Evolutionary conservation across 768 basidiomycete genomes (phyloP).

Genomic region (Tremella yokohamensis): DNA sequence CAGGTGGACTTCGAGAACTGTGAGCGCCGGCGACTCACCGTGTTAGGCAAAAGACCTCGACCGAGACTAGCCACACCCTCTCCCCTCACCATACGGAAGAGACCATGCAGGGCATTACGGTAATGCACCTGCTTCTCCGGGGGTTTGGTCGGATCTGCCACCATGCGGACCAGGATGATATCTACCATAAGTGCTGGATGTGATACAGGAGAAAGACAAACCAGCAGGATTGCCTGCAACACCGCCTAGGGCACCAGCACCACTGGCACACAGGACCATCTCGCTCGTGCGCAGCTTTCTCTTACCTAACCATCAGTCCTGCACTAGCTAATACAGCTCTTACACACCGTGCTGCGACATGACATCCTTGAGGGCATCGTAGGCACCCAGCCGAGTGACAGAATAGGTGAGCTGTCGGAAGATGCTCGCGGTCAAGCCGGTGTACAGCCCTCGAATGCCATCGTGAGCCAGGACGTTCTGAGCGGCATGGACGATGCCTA

Average conservation of each 20-base stretch:
- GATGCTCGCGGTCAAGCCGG: slow-evolving; percentile 45
- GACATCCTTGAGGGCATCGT: slow-evolving; percentile 41
- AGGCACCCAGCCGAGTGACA: slow-evolving; percentile 46
- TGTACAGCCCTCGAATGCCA: slow-evolving; percentile 46
- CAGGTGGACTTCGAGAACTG: not conserved
- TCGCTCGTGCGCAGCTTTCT: slow-evolving; percentile 19
- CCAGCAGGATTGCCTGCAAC: slow-evolving; percentile 47
- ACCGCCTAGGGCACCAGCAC: slow-evolving; percentile 47
- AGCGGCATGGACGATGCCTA: slow-evolving; percentile 29
- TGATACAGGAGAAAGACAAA: slow-evolving; percentile 10
- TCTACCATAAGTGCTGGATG: not conserved
- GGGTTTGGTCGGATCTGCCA: slow-evolving; percentile 45
- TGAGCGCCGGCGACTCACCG: slow-evolving; percentile 22
- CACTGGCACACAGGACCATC: slow-evolving; percentile 41
- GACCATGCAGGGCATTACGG: slow-evolving; percentile 43
- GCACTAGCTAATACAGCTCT: not conserved
- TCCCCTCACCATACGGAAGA: slow-evolving; percentile 42
- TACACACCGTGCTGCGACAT: slow-evolving; percentile 28
- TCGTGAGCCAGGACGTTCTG: slow-evolving; percentile 20
- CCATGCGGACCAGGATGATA: slow-evolving; percentile 36
- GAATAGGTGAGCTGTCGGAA: slow-evolving; percentile 47
- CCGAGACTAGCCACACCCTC: slow-evolving; percentile 37
- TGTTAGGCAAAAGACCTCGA: slow-evolving; percentile 44
- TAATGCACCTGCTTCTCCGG: slow-evolving; percentile 36
- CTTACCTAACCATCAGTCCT: slow-evolving; percentile 5